These are phyloP conservation scores for Penicillium lagena DNA, from an alignment of 495 filamentous ascomycete genomes.

Conservation along the genomic window DNA sequence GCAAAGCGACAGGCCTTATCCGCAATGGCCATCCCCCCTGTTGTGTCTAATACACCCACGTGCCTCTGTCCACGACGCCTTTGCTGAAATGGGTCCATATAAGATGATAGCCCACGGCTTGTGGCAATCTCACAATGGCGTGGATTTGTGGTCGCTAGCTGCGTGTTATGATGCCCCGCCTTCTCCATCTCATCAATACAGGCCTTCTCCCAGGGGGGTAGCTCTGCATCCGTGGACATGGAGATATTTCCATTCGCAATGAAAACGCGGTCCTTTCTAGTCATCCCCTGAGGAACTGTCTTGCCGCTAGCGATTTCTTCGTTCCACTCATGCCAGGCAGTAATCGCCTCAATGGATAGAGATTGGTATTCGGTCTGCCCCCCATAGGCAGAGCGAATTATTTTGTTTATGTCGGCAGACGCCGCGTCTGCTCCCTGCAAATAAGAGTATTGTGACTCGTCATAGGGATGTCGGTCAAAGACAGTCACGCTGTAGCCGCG, in stretches of 20 bases:
- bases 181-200: slow-evolving; percentile 22
- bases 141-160: slow-evolving; percentile 18
- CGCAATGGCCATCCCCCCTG: slow-evolving; percentile 32
- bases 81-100: slow-evolving; percentile 22
- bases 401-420: slow-evolving; percentile 13
- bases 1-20: slow-evolving; percentile 38
- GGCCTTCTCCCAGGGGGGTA: no score
- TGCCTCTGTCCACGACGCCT: not conserved
- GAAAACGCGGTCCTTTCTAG: slow-evolving; percentile 19
- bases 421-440: slow-evolving; percentile 7
- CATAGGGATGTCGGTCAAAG: slow-evolving; percentile 7
- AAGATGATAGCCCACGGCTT: slow-evolving; percentile 19
- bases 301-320: slow-evolving; percentile 14
- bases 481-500: slow-evolving; percentile 10
- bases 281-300: slow-evolving; percentile 25
- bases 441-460: slow-evolving; percentile 4
- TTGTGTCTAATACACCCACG: slow-evolving; percentile 28
- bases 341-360: slow-evolving; percentile 32
- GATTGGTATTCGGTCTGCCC: slow-evolving; percentile 18
- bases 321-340: slow-evolving; percentile 38
- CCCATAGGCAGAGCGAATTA: slow-evolving; percentile 11
- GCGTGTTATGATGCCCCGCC: slow-evolving; percentile 22
- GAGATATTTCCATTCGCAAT: slow-evolving; percentile 24
- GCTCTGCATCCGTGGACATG: slow-evolving; percentile 15
- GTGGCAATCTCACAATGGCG: slow-evolving; percentile 20